phyloP scores from a whole-genome alignment of 2,329 filamentous ascomycete genomes.

The Colletotrichum noveboracense region DNA sequence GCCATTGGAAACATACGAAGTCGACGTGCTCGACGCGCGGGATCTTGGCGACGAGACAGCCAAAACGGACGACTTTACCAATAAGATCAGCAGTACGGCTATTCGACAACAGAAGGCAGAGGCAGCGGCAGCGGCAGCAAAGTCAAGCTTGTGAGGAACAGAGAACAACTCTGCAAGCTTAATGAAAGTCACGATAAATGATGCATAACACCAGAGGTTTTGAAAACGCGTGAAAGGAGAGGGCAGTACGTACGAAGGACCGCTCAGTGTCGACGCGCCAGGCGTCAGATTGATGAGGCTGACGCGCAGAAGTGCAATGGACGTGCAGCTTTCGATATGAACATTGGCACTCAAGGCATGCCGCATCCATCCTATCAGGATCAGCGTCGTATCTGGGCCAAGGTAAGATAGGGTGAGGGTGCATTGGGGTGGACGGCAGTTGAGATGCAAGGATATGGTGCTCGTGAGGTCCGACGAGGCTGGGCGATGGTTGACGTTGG shows the following conservation, averaged over 20 bases:
- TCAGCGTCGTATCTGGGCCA: neutral
- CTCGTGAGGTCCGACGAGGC: neutral
- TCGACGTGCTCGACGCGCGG: slow-evolving; percentile 81
- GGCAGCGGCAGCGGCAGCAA: neutral
- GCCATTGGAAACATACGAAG: slow-evolving; percentile 80
- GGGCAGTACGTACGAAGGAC: neutral
- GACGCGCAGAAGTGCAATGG: neutral
- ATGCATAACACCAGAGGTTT: neutral
- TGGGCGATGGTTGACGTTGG: neutral
- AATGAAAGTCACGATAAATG: neutral
- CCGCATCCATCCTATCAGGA: neutral
- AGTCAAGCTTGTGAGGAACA: neutral
- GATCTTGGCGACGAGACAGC: slow-evolving; percentile 47
- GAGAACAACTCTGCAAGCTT: neutral
- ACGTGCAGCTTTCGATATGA: neutral
- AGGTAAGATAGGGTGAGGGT: neutral
- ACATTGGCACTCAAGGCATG: neutral
- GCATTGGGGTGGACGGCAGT: neutral
- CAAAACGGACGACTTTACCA: slow-evolving; percentile 69
- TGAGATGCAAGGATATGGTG: neutral
- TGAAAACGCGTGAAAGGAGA: neutral
- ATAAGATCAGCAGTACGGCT: slow-evolving; percentile 91
- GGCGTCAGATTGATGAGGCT: neutral
- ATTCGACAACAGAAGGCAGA: slow-evolving; percentile 63
- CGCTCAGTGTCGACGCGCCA: neutral